Base-by-base conservation (phyloP, 73 alveolate genomes). In the Paramecium primaurelia region DNA sequence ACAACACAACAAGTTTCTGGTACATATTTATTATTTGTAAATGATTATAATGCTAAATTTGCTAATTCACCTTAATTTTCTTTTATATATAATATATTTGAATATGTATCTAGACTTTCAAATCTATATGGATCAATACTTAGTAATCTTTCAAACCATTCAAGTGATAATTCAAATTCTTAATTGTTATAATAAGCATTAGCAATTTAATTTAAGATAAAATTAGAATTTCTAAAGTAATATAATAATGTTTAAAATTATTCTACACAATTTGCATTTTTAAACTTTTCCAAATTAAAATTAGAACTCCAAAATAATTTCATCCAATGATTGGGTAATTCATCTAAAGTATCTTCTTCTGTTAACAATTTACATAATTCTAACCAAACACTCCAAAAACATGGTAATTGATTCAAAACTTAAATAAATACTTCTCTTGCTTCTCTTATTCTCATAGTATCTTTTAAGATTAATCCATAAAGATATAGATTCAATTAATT, bases 1-100 rank as follows among this genome's bases (percentile, higher is more conserved):
- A 98, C 97, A 34, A 98, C 99, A 92, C 99, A 97, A 93, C 99
- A 98, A 6, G 99, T 98, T 77, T 98, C 99, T 1, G 99, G 99
- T 20, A 99, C 96, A 95, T 98, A 98, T 94, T 98, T 98, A 92
- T 98, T 99, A 86, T 97, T 97, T 86, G 97, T 97, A 92, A 96
- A 98, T 68, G 98, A 96, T 93, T 96, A 92, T 86, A 96, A 96
- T 16, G 99, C 99, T 51, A 98, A 96, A 93, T 96, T 96, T 84
- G 99, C 98, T 86, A 98, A 92, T 77, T 98, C 99, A 20, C 99
- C 99, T 40, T 95, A 96, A 86, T 97, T 98, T 91, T 98, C 99
- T 94, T 98, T 98, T 49, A 98, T 98, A 92, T 96, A 98, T 87
- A 98, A 97, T 40, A 98, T 98, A 94, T 97, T 94, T 38, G 99